These are phyloP conservation scores for Fusarium concolor DNA, from an alignment of 2,329 filamentous ascomycete species.

Conservation along the genomic window DNA sequence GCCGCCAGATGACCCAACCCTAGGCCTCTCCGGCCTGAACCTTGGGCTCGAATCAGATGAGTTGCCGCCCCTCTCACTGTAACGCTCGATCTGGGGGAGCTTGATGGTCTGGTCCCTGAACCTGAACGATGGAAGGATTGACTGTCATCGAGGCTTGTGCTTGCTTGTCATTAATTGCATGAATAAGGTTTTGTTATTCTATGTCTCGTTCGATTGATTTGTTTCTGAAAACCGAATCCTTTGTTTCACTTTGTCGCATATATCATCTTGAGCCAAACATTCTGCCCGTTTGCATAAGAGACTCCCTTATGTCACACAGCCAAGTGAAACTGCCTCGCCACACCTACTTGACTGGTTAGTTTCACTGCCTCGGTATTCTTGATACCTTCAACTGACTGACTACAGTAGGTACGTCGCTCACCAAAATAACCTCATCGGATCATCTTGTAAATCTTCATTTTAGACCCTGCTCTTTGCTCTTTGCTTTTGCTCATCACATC, in stretches of 20 bases:
- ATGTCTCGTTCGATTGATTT: neutral
- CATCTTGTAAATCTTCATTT: conserved; percentile 29
- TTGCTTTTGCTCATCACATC: conserved; percentile 10
- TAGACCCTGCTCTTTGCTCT: neutral
- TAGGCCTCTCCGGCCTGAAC: neutral
- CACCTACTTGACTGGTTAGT: neutral
- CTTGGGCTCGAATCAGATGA: conserved; percentile 28
- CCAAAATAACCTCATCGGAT: neutral
- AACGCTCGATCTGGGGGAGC: conserved; percentile 22
- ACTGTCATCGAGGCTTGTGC: conserved; percentile 1
- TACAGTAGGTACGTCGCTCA: neutral
- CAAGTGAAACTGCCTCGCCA: conserved; percentile 7
- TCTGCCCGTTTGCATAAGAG: conserved; percentile 19
- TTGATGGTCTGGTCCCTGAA: conserved; percentile 6
- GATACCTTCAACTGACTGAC: neutral
- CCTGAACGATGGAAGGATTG: conserved; percentile 1
- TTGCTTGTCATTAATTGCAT: neutral
- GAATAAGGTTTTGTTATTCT: neutral
- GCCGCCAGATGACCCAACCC: neutral
- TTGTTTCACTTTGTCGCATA: conserved; percentile 31
- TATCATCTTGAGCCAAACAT: neutral
- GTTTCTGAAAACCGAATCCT: conserved; percentile 20
- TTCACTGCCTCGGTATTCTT: neutral
- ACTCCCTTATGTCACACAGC: neutral
- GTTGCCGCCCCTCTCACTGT: conserved; percentile 33